These are phyloP conservation scores for Sonneratia caseolaris DNA, from an alignment of 345 rosid species.

Conservation along the genomic window DNA sequence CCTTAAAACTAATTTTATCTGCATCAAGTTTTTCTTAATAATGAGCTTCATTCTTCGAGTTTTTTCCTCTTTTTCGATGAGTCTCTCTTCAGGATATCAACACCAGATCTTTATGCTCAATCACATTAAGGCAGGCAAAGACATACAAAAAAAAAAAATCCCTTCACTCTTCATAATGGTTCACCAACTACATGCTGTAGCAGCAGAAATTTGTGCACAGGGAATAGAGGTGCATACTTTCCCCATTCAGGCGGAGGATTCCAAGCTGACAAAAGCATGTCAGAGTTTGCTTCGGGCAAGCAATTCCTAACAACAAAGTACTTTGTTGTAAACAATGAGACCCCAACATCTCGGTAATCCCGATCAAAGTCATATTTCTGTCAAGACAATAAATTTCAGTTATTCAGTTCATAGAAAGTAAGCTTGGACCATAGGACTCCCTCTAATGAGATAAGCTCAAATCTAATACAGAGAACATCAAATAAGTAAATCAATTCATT, in stretches of 20 bases:
- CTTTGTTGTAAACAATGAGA: slow-evolving; percentile 84
- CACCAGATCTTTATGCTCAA: not conserved
- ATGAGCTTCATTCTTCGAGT: not conserved
- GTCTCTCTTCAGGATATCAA: not conserved
- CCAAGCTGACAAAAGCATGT: slow-evolving; percentile 92
- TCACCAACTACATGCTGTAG: not conserved
- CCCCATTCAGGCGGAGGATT: slow-evolving; percentile 98
- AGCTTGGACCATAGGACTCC: not conserved
- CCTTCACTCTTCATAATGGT: not conserved
- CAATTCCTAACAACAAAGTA: slow-evolving; percentile 80
- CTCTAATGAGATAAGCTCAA: not conserved
- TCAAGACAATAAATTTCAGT: slow-evolving; percentile 5
- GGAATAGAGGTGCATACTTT: slow-evolving; percentile 46
- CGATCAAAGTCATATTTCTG: slow-evolving; percentile 98
- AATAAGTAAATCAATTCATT: not conserved
- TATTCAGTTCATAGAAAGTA: not conserved
- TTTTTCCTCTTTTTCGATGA: not conserved
- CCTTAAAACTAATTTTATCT: not conserved
- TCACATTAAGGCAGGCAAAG: not conserved
- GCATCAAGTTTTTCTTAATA: not conserved
- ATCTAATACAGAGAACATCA: not conserved
- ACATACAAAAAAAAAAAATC: not conserved
- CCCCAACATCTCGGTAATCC: slow-evolving; percentile 92
- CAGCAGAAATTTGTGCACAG: not conserved
- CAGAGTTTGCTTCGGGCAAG: slow-evolving; percentile 69